Evolutionary conservation across 352 stramenopile genomes (phyloP).

Genomic region (Globisporangium lucens): DNA sequence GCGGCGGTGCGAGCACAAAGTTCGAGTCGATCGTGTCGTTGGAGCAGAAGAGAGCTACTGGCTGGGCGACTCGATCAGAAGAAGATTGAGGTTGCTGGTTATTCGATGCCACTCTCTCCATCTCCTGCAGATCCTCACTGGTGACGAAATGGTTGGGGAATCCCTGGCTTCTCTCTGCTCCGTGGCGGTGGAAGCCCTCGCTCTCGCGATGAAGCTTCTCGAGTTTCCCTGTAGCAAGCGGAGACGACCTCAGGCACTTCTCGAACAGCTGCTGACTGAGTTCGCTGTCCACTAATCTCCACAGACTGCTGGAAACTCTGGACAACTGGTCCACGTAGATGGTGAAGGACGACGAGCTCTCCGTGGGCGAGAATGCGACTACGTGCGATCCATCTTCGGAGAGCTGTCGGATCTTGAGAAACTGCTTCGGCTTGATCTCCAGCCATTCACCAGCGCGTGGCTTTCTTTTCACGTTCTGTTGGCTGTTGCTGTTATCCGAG

Average conservation of each 20-base stretch:
- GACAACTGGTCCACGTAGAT: conserved; percentile 27
- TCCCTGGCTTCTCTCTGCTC: conserved; percentile 43
- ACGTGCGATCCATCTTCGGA: conserved; percentile 33
- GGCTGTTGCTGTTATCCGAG: not conserved
- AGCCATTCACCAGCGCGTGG: conserved; percentile 53
- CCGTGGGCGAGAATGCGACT: conserved; percentile 17
- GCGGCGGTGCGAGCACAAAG: conserved; percentile 56
- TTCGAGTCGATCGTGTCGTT: conserved; percentile 68
- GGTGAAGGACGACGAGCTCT: conserved; percentile 21
- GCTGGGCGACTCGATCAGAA: conserved; percentile 6
- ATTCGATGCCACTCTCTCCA: not conserved
- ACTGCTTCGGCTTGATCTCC: conserved; percentile 42
- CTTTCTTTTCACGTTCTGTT: conserved; percentile 4
- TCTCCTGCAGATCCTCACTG: conserved; percentile 16
- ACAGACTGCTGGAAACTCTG: conserved; percentile 39
- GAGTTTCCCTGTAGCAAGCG: conserved; percentile 14
- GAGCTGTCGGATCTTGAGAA: conserved; percentile 40
- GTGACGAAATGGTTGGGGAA: conserved; percentile 56
- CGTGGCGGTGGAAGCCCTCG: conserved; percentile 51
- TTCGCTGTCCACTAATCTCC: conserved; percentile 26
- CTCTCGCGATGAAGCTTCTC: conserved; percentile 56
- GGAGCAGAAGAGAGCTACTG: conserved; percentile 48
- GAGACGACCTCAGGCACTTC: not conserved
- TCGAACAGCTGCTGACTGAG: conserved; percentile 4
- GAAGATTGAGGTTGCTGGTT: not conserved